Percentiles rank a stretch among this genome's conserved stretches.
Evolutionary conservation across 768 basidiomycete species (phyloP).

Genomic region (Porpolomopsis calyptriformis): DNA sequence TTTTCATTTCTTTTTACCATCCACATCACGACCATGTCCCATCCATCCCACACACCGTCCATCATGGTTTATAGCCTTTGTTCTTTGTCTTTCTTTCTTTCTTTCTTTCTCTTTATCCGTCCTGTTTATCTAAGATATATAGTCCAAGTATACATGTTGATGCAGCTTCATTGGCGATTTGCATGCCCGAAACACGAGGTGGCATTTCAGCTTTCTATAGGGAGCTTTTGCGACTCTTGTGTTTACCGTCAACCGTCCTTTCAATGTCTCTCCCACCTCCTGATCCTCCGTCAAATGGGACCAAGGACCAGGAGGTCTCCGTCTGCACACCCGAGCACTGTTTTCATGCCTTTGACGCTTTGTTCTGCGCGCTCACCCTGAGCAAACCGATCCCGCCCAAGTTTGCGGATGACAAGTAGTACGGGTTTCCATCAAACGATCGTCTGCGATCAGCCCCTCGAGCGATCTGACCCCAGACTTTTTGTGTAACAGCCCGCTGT

Average conservation of each 20-base stretch:
- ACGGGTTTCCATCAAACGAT: conserved; percentile 18
- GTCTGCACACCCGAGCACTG: conserved; percentile 67
- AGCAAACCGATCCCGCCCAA: conserved; percentile 46
- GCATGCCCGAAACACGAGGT: too few species aligned
- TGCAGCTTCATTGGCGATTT: conserved; percentile 21
- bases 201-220: background rate
- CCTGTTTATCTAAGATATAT: conserved; percentile 29
- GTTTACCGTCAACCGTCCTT: conserved; percentile 12
- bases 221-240: background rate
- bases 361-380: conserved; percentile 64
- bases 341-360: conserved; percentile 70
- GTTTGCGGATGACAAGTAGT: conserved; percentile 76
- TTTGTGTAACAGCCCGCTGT: conserved; percentile 57
- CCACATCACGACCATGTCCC: background rate
- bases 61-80: background rate
- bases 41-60: background rate
- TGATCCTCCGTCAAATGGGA: conserved; percentile 32
- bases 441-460: background rate
- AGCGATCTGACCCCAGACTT: background rate
- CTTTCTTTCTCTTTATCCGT: conserved; percentile 17
- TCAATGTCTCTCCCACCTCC: conserved; percentile 49
- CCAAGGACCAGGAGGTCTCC: conserved; percentile 28
- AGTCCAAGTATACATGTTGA: conserved; percentile 23
- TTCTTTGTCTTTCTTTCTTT: conserved; percentile 14
- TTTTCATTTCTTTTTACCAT: conserved; percentile 5